These are phyloP conservation scores for Rhododendron ferrugineum DNA, from an alignment of 148 eudicot species.

Conservation along the genomic window DNA sequence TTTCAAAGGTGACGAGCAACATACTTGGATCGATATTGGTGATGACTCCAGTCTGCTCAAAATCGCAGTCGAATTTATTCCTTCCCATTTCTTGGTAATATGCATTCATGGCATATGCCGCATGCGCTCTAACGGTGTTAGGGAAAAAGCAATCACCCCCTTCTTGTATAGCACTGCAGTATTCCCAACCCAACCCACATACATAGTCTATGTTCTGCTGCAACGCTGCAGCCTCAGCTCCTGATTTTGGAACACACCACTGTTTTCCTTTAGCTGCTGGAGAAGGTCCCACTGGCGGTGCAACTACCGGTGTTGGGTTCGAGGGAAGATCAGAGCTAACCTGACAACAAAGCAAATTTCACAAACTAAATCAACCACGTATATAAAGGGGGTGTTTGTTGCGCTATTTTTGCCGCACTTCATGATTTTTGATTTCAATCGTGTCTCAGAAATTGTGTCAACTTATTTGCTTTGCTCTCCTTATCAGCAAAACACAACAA, in stretches of 20 bases:
- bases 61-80: slow-evolving; percentile 37
- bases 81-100: slow-evolving; percentile 33
- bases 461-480: background rate
- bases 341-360: slow-evolving; percentile 19
- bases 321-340: slow-evolving; percentile 17
- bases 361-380: slow-evolving; percentile 6
- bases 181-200: slow-evolving; percentile 33
- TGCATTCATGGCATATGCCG: slow-evolving; percentile 42
- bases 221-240: slow-evolving; percentile 12
- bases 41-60: slow-evolving; percentile 30
- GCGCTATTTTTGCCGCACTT: background rate
- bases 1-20: background rate
- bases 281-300: slow-evolving; percentile 6
- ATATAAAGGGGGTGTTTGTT: background rate
- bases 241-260: slow-evolving; percentile 33
- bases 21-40: slow-evolving; percentile 38
- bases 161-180: slow-evolving; percentile 32
- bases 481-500: background rate
- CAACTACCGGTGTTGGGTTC: slow-evolving; percentile 5
- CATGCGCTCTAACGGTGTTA: slow-evolving; percentile 28
- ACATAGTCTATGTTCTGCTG: slow-evolving; percentile 40
- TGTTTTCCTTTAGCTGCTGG: background rate
- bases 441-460: background rate
- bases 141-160: slow-evolving; percentile 44
- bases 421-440: background rate